These are phyloP conservation scores for Pseudotsuga menziesii DNA, from an alignment of 75 land plant species.

Conservation along the genomic window DNA sequence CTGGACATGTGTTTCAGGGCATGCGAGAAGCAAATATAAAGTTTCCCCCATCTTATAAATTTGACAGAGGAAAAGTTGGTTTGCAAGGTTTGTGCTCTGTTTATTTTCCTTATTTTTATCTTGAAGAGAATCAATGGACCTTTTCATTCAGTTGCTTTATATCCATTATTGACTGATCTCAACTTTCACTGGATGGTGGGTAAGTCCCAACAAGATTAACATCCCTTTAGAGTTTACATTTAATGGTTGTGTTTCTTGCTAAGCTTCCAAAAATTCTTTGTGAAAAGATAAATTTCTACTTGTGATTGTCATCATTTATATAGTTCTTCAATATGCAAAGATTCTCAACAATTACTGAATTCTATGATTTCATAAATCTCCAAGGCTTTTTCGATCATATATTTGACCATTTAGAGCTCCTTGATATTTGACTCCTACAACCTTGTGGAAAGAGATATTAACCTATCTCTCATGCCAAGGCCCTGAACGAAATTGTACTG, in stretches of 20 bases:
- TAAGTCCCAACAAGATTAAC: background rate
- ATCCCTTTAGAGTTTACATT: background rate
- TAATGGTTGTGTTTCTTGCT: background rate
- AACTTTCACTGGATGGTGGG: background rate
- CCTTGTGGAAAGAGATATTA: too few species aligned
- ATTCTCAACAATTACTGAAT: too few species aligned
- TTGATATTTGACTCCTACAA: too few species aligned
- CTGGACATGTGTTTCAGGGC: slow-evolving; percentile 89
- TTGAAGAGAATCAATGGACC: background rate
- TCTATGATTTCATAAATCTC: too few species aligned
- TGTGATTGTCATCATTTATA: background rate
- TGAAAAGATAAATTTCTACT: background rate
- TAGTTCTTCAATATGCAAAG: too few species aligned
- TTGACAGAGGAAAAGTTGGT: slow-evolving; percentile 71
- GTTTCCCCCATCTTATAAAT: slow-evolving; percentile 98
- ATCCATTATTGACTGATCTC: background rate
- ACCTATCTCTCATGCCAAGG: too few species aligned
- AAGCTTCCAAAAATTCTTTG: background rate
- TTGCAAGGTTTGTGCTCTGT: slow-evolving; percentile 38
- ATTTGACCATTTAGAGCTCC: too few species aligned
- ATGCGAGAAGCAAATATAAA: slow-evolving; percentile 80
- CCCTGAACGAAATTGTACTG: too few species aligned
- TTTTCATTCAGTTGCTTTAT: background rate
- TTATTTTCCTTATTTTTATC: background rate
- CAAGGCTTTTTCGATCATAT: too few species aligned